Evolutionary conservation across 2,329 filamentous ascomycete species (phyloP).

Genomic region (Botrytis aclada): DNA sequence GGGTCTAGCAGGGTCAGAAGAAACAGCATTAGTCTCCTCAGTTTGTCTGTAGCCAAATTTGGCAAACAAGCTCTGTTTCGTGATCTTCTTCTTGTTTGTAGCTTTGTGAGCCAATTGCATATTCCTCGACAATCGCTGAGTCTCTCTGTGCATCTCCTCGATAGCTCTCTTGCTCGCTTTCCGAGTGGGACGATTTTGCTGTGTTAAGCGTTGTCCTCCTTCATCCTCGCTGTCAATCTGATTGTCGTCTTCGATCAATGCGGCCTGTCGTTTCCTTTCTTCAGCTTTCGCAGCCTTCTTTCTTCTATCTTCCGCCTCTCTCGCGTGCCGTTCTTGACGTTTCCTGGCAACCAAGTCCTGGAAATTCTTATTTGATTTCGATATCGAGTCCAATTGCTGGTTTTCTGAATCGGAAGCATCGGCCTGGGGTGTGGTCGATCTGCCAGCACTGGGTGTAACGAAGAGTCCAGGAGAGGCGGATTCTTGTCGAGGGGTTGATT

Average conservation of each 20-base stretch:
- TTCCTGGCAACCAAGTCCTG: conserved; percentile 71
- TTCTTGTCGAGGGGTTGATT: conserved; percentile 24
- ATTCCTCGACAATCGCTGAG: conserved; percentile 82
- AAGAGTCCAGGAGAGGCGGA: conserved; percentile 41
- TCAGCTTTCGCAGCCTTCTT: conserved; percentile 39
- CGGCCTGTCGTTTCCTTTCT: conserved; percentile 44
- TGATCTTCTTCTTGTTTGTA: conserved; percentile 87
- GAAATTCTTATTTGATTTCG: conserved; percentile 58
- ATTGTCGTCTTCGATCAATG: conserved; percentile 54
- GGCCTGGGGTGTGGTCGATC: conserved; percentile 35
- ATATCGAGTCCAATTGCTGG: conserved; percentile 43
- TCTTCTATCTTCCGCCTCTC: conserved; percentile 57
- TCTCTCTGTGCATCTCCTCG: conserved; percentile 93
- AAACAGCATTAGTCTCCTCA: conserved; percentile 36
- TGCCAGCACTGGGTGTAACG: conserved; percentile 38
- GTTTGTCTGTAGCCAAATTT: conserved; percentile 69
- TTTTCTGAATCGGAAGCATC: conserved; percentile 41
- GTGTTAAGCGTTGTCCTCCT: conserved; percentile 63
- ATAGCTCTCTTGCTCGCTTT: conserved; percentile 94
- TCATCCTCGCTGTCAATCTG: conserved; percentile 58
- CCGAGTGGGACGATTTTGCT: conserved; percentile 65
- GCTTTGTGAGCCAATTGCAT: conserved; percentile 90
- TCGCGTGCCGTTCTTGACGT: conserved; percentile 65
- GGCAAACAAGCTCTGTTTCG: conserved; percentile 77
- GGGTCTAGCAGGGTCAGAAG: conserved; percentile 40